Conservation (phyloP, 169 alveolate genomes). For the Babesia caballi region DNA sequence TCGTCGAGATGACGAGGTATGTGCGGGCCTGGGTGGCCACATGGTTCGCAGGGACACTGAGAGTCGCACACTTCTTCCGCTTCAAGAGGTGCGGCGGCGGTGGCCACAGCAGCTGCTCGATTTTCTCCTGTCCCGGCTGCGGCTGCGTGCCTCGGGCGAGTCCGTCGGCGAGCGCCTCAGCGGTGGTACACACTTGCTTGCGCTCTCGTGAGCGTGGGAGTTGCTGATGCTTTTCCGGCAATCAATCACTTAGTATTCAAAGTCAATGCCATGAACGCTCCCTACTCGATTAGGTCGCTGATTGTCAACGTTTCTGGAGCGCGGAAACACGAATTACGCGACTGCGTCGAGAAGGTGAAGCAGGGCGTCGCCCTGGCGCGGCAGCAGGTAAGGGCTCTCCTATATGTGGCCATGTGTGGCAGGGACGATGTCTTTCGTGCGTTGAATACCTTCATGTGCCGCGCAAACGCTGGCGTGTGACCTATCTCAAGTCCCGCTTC, state of each 20-base stretch:
- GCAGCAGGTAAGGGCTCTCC: conserved; percentile 26
- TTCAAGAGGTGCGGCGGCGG: conserved; percentile 61
- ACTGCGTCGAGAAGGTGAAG: conserved; percentile 24
- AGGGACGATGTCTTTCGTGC: conserved; percentile 21
- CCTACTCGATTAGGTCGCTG: conserved; percentile 16
- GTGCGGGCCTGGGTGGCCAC: not conserved
- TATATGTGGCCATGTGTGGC: not conserved
- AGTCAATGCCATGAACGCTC: conserved; percentile 25
- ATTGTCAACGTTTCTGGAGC: conserved; percentile 42
- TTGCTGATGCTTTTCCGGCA: not conserved
- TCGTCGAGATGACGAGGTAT: conserved; percentile 59
- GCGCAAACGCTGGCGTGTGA: conserved; percentile 73
- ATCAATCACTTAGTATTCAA: not conserved
- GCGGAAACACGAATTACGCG: conserved; percentile 45
- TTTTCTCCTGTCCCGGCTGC: conserved; percentile 52
- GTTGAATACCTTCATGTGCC: conserved; percentile 54
- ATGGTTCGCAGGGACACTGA: conserved; percentile 48
- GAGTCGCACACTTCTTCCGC: conserved; percentile 50
- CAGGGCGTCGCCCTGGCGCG: conserved; percentile 7
- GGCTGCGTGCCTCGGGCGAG: conserved; percentile 48
- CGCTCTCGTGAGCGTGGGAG: conserved; percentile 1
- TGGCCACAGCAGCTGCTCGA: conserved; percentile 69
- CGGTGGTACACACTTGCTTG: conserved; percentile 10
- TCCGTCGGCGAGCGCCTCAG: conserved; percentile 13
- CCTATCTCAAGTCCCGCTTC: conserved; percentile 72